Percentiles rank a stretch among this genome's conserved stretches.
phyloP scores from a whole-genome alignment of 2,329 filamentous ascomycete genomes.

The Sclerotiophoma versabilis region DNA sequence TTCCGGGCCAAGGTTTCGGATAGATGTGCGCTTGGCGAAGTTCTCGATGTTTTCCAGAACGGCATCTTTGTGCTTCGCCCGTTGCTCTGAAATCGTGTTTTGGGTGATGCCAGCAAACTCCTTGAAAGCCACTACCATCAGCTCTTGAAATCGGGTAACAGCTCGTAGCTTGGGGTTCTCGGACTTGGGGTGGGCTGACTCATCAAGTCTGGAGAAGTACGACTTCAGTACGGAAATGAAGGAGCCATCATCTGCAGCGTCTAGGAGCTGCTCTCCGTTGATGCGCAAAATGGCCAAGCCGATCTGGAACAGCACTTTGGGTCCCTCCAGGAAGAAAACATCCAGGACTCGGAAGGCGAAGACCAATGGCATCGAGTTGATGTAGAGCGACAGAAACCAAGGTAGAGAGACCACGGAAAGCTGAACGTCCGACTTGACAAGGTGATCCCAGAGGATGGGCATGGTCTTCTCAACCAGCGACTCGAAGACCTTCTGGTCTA shows the following conservation, averaged over 20 bases:
- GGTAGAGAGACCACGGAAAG: slow-evolving; percentile 95
- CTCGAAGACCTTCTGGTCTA: slow-evolving; percentile 98
- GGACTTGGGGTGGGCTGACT: slow-evolving; percentile 93
- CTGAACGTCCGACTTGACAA: slow-evolving; percentile 96
- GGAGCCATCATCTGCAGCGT: slow-evolving; percentile 91
- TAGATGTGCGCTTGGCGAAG: slow-evolving; percentile 95
- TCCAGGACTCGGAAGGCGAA: slow-evolving; percentile 97
- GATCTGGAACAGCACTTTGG: slow-evolving; percentile 96
- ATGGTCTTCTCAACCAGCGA: slow-evolving; percentile 98
- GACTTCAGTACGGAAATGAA: slow-evolving; percentile 96
- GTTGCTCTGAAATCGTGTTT: slow-evolving; percentile 85
- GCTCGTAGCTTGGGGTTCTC: slow-evolving; percentile 94
- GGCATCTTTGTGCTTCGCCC: slow-evolving; percentile 90
- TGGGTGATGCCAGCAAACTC: slow-evolving; percentile 97
- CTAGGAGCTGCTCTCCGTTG: slow-evolving; percentile 93
- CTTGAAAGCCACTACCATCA: slow-evolving; percentile 99
- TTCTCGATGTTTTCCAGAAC: slow-evolving; percentile 96
- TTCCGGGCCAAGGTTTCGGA: slow-evolving; percentile 92
- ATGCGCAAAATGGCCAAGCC: slow-evolving; percentile 95
- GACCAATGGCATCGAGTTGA: slow-evolving; percentile 98
- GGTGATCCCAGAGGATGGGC: slow-evolving; percentile 96
- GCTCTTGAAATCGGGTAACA: slow-evolving; percentile 94
- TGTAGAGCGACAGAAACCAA: slow-evolving; percentile 97
- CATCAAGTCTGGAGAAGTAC: slow-evolving; percentile 91
- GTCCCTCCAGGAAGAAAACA: slow-evolving; percentile 97